Conservation (phyloP, 2,329 filamentous ascomycete genomes). For the Cercospora sp. region DNA sequence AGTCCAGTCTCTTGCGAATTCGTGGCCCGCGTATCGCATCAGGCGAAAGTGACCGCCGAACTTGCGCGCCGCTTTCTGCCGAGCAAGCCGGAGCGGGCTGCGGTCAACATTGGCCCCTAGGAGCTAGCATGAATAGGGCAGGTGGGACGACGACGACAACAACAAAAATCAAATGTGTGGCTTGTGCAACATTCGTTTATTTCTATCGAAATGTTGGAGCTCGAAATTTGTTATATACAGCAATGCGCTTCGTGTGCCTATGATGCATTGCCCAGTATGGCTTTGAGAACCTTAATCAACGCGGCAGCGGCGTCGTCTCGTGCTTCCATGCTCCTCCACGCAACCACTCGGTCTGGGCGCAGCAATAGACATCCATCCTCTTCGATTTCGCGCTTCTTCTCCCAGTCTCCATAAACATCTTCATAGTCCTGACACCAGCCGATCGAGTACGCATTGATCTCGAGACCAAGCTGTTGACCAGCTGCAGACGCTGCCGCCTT, state of each 20-base stretch:
- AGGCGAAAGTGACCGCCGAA: constrained; percentile 1
- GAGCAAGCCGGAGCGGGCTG: neutral
- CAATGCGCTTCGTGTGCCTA: neutral
- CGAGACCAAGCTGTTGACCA: constrained; percentile 44
- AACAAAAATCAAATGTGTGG: neutral
- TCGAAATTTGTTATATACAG: neutral
- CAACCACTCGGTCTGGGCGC: constrained; percentile 60
- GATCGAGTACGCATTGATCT: constrained; percentile 54
- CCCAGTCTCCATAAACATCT: constrained; percentile 65
- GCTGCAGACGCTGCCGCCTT: constrained; percentile 50
- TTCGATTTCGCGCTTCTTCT: constrained; percentile 52
- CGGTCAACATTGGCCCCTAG: neutral
- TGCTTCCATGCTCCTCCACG: constrained; percentile 49
- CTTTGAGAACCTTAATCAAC: constrained; percentile 29
- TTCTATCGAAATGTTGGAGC: neutral
- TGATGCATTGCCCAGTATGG: constrained; percentile 27
- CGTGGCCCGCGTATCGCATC: constrained; percentile 1
- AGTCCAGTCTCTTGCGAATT: neutral
- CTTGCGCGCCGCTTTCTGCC: constrained; percentile 17
- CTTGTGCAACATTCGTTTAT: neutral
- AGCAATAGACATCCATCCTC: constrained; percentile 61
- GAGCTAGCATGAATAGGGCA: neutral
- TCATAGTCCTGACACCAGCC: constrained; percentile 61
- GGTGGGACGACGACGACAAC: neutral
- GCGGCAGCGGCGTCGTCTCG: constrained; percentile 29